These are phyloP conservation scores for Nyctanthes arbortristis DNA, from an alignment of 257 asterid genomes.

Conservation along the genomic window DNA sequence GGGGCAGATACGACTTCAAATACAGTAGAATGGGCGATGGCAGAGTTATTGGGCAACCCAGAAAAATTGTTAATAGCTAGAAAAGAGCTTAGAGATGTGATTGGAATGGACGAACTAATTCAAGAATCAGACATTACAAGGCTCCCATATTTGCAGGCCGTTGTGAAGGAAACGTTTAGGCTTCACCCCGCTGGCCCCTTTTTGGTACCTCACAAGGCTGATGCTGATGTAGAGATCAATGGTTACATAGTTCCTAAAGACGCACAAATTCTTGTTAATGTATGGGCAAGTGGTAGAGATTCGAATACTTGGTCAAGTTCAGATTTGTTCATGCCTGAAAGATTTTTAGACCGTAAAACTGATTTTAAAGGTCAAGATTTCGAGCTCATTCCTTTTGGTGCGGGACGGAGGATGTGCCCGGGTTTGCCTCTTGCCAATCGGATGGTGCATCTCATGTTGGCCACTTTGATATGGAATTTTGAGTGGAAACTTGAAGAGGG, in stretches of 20 bases:
- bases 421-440: slow-evolving; percentile 42
- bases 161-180: slow-evolving; percentile 42
- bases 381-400: slow-evolving; percentile 43
- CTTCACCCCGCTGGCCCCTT: slow-evolving; percentile 37
- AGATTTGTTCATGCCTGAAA: slow-evolving; percentile 32
- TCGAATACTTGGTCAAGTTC: slow-evolving; percentile 26
- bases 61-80: slow-evolving; percentile 11
- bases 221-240: slow-evolving; percentile 17
- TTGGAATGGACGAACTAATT: slow-evolving; percentile 12
- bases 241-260: slow-evolving; percentile 33
- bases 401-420: slow-evolving; percentile 40
- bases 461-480: slow-evolving; percentile 27
- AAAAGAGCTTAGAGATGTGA: slow-evolving; percentile 13
- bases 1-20: slow-evolving; percentile 31
- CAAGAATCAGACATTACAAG: slow-evolving; percentile 31
- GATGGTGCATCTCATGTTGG: slow-evolving; percentile 43
- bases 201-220: slow-evolving; percentile 32
- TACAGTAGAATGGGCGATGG: slow-evolving; percentile 44
- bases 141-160: slow-evolving; percentile 30
- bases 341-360: slow-evolving; percentile 30
- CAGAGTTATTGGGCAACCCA: slow-evolving; percentile 35
- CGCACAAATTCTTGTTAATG: slow-evolving; percentile 33
- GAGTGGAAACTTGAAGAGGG: slow-evolving; percentile 37
- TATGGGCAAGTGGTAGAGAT: slow-evolving; percentile 47
- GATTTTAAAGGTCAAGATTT: slow-evolving; percentile 38